Evolutionary conservation across 495 filamentous ascomycete genomes (phyloP).

Genomic region (Hypoxylon lienhwacheense): DNA sequence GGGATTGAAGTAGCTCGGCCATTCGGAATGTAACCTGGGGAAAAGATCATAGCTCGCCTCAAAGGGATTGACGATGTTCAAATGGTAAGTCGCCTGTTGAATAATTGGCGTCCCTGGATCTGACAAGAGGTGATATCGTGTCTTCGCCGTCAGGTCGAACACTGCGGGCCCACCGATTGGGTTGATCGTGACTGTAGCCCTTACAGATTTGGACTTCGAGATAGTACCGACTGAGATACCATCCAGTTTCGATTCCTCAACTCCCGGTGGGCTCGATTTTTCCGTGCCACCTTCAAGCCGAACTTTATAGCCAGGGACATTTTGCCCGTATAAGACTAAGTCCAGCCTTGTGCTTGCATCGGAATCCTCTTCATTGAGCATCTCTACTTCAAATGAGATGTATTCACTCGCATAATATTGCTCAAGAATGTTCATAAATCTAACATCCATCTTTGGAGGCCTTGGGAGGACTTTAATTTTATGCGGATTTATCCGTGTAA

Average conservation of each 20-base stretch:
- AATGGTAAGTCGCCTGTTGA: slow-evolving; percentile 64
- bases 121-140: slow-evolving; percentile 74
- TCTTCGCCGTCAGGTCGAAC: slow-evolving; percentile 70
- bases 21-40: slow-evolving; percentile 74
- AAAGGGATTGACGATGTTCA: slow-evolving; percentile 79
- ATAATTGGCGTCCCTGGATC: slow-evolving; percentile 83
- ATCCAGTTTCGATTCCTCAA: slow-evolving; percentile 41
- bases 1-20: slow-evolving; percentile 80
- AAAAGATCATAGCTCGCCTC: slow-evolving; percentile 84
- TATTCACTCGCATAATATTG: slow-evolving; percentile 84
- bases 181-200: slow-evolving; percentile 49
- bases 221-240: slow-evolving; percentile 50
- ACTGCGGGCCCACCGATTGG: slow-evolving; percentile 57
- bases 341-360: slow-evolving; percentile 71
- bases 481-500: slow-evolving; percentile 53
- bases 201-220: slow-evolving; percentile 49
- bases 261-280: slow-evolving; percentile 28
- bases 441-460: slow-evolving; percentile 87
- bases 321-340: slow-evolving; percentile 65
- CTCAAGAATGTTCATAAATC: slow-evolving; percentile 58
- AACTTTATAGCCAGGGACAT: slow-evolving; percentile 52
- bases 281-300: slow-evolving; percentile 41
- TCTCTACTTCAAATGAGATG: slow-evolving; percentile 64
- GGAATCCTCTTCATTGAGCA: slow-evolving; percentile 83
- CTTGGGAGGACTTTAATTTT: slow-evolving; percentile 75